Conservation (phyloP, 371 early-diverging fungal species). For the Chytridiales sp. region DNA sequence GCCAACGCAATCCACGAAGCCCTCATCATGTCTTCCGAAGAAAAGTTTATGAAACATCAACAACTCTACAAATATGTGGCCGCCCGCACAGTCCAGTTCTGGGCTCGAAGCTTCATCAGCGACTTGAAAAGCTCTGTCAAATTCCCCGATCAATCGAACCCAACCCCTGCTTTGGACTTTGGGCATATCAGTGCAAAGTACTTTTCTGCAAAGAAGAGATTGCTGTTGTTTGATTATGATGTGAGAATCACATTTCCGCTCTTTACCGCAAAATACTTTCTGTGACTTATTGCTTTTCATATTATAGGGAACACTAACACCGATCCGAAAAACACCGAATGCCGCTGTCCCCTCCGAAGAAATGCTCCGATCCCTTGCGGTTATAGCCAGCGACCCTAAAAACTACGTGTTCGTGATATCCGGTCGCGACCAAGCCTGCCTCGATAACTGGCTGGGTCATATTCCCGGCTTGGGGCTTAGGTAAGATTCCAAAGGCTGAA, state of each 20-base stretch:
- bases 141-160: conserved; percentile 29
- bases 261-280: background rate
- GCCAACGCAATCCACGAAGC: conserved; percentile 90
- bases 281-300: background rate
- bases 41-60: conserved; percentile 76
- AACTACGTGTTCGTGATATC: conserved; percentile 93
- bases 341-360: conserved; percentile 53
- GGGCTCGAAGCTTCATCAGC: conserved; percentile 84
- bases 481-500: conserved; percentile 34
- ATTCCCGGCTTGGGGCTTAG: conserved; percentile 75
- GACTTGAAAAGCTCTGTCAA: conserved; percentile 42
- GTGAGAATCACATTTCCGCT: conserved; percentile 14
- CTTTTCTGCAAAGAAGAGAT: conserved; percentile 57
- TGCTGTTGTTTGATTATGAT: conserved; percentile 58
- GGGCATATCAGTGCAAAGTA: conserved; percentile 51
- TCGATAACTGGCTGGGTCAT: conserved; percentile 75
- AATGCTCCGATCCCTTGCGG: conserved; percentile 44
- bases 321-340: conserved; percentile 48
- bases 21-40: conserved; percentile 78
- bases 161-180: conserved; percentile 68
- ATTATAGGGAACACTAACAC: conserved; percentile 50
- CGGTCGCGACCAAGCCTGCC: conserved; percentile 81
- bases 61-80: conserved; percentile 85
- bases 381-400: conserved; percentile 49
- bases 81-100: conserved; percentile 86